Conservation (phyloP, 768 basidiomycete genomes). For the Clathrus columnatus region DNA sequence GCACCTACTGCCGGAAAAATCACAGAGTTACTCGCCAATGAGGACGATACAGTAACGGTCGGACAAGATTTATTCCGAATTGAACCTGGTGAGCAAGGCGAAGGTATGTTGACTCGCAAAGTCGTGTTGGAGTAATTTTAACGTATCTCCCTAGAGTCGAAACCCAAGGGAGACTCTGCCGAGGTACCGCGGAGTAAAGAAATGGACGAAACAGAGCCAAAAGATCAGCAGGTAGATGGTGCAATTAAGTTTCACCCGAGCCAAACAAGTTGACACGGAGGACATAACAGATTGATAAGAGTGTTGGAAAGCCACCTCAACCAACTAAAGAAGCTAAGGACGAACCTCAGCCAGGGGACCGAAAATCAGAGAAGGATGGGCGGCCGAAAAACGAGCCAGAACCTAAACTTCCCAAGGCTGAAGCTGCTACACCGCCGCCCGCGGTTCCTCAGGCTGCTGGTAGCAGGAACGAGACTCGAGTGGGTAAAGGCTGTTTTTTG, state of each 20-base stretch:
- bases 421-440: constrained; percentile 26
- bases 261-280: not conserved
- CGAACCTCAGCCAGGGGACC: constrained; percentile 27
- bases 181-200: constrained; percentile 22
- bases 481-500: constrained; percentile 25
- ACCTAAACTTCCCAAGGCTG: constrained; percentile 20
- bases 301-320: constrained; percentile 15
- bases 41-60: constrained; percentile 91
- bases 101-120: constrained; percentile 17
- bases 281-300: constrained; percentile 7
- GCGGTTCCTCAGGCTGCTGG: constrained; percentile 32
- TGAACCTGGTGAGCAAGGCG: constrained; percentile 66
- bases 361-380: constrained; percentile 27
- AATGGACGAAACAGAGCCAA: constrained; percentile 34
- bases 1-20: constrained; percentile 85
- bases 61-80: constrained; percentile 92
- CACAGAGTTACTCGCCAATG: constrained; percentile 73
- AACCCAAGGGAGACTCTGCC: constrained; percentile 17
- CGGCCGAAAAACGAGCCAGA: constrained; percentile 28
- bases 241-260: not conserved
- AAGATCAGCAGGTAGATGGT: constrained; percentile 38
- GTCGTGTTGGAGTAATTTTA: constrained; percentile 22
- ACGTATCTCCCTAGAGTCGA: constrained; percentile 22
- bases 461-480: constrained; percentile 80
- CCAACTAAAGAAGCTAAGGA: constrained; percentile 28